Percentiles rank a stretch among this genome's conserved stretches.
These are phyloP conservation scores for Corymbia calophylla DNA, from an alignment of 441 rosid genomes.

Conservation along the genomic window DNA sequence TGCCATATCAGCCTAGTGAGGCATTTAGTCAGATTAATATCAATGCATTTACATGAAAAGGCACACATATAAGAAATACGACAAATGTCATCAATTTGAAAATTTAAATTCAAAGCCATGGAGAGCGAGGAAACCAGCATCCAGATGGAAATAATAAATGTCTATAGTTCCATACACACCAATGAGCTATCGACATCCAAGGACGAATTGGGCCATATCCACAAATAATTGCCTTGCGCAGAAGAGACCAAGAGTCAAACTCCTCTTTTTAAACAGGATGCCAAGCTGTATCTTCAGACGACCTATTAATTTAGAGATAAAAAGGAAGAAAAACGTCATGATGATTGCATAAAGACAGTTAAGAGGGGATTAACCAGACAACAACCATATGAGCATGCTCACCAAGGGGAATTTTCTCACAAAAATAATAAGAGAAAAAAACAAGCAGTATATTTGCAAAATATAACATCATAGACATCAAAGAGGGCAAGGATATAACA, in stretches of 20 bases:
- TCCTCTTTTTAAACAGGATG: conserved; percentile 32
- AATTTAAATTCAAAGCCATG: background rate
- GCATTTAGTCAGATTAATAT: background rate
- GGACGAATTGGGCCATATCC: background rate
- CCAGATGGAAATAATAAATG: background rate
- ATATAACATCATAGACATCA: background rate
- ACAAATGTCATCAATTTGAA: background rate
- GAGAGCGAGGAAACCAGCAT: background rate
- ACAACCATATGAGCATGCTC: background rate
- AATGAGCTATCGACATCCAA: background rate
- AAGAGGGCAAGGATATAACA: background rate
- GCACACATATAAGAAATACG: background rate
- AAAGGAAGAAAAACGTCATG: background rate
- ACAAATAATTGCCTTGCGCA: background rate
- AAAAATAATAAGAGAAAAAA: no score
- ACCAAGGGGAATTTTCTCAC: background rate
- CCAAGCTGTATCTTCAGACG: conserved; percentile 90
- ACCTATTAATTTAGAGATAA: conserved; percentile 28
- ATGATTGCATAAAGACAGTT: background rate
- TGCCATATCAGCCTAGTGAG: background rate
- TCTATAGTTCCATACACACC: no score
- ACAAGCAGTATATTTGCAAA: background rate
- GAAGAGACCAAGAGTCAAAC: background rate
- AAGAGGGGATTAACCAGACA: background rate
- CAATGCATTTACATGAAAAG: background rate